Conservation (phyloP, 306 rosid species). For the Lathyrus aphaca region DNA sequence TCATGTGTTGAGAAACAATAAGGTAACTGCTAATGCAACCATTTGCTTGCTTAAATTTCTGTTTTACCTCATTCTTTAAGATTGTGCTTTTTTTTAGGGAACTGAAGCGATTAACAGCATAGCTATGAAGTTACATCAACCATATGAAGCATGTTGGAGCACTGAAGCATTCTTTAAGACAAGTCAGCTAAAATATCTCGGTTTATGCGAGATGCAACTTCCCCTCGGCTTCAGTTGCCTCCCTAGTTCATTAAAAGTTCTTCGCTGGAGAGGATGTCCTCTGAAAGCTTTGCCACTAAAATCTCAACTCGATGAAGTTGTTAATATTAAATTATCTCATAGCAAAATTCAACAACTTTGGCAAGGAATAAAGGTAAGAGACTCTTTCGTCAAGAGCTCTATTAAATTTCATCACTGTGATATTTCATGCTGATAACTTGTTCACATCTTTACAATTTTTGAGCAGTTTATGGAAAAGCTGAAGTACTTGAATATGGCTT, state of each 20-base stretch:
- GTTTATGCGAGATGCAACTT: conserved; percentile 14
- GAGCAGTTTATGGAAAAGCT: conserved; percentile 21
- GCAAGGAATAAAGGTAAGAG: conserved; percentile 32
- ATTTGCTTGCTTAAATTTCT: conserved; percentile 8
- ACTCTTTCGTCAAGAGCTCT: not conserved
- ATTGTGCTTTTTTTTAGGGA: conserved; percentile 18
- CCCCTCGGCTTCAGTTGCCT: conserved; percentile 12
- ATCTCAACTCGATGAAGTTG: conserved; percentile 13
- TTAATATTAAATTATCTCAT: conserved; percentile 16
- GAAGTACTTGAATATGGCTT: conserved; percentile 34
- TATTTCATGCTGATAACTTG: not conserved
- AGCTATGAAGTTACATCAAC: not conserved
- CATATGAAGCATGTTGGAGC: conserved; percentile 21
- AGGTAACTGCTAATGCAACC: conserved; percentile 8
- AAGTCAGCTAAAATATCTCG: conserved; percentile 29
- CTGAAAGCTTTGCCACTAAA: conserved; percentile 17
- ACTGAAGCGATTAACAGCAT: conserved; percentile 19
- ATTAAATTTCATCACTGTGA: not conserved
- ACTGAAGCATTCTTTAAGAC: conserved; percentile 33
- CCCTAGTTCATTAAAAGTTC: conserved; percentile 22
- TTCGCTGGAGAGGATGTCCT: conserved; percentile 38
- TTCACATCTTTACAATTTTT: not conserved
- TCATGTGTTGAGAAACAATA: conserved; percentile 25
- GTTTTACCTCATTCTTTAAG: not conserved
- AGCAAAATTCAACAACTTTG: conserved; percentile 33